Conservation (phyloP, 208 protist species). For the Trypanosoma grayi region DNA sequence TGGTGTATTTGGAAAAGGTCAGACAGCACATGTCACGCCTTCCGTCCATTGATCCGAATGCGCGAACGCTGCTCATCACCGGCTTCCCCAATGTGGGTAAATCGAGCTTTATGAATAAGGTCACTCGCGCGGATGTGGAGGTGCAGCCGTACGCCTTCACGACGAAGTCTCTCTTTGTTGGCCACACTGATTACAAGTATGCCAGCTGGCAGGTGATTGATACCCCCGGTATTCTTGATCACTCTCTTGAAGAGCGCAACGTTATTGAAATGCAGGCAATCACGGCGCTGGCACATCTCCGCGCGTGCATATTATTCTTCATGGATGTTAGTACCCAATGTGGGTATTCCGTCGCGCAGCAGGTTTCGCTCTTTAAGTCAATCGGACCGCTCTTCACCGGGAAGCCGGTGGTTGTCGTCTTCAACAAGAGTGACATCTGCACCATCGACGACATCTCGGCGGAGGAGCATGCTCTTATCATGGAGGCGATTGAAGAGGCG, state of each 20-base stretch:
- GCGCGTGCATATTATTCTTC: constrained; percentile 98
- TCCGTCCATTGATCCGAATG: constrained; percentile 99
- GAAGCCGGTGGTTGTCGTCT: constrained; percentile 99
- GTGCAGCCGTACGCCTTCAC: constrained; percentile 99
- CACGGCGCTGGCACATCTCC: constrained; percentile 98
- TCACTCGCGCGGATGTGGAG: constrained; percentile 99
- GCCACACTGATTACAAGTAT: constrained; percentile 99
- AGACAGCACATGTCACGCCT: constrained; percentile 99
- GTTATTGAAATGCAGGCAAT: constrained; percentile 99
- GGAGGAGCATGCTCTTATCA: constrained; percentile 87
- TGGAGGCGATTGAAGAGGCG: constrained; percentile 77
- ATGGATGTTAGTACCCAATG: constrained; percentile 99
- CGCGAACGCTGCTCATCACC: constrained; percentile 97
- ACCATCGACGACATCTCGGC: constrained; percentile 86
- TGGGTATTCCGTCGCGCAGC: constrained; percentile 97
- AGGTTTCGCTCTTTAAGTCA: constrained; percentile 97
- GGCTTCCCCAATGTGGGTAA: constrained; percentile 99
- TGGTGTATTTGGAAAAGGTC: constrained; percentile 99
- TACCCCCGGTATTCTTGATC: constrained; percentile 99
- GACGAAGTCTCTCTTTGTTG: constrained; percentile 99
- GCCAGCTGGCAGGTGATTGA: constrained; percentile 99
- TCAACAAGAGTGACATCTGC: constrained; percentile 99
- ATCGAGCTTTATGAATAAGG: constrained; percentile 99
- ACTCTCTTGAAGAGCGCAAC: constrained; percentile 99
- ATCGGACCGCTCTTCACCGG: constrained; percentile 99